Base-by-base conservation (phyloP, 2,329 filamentous ascomycete genomes). In the Fusarium anguioides region DNA sequence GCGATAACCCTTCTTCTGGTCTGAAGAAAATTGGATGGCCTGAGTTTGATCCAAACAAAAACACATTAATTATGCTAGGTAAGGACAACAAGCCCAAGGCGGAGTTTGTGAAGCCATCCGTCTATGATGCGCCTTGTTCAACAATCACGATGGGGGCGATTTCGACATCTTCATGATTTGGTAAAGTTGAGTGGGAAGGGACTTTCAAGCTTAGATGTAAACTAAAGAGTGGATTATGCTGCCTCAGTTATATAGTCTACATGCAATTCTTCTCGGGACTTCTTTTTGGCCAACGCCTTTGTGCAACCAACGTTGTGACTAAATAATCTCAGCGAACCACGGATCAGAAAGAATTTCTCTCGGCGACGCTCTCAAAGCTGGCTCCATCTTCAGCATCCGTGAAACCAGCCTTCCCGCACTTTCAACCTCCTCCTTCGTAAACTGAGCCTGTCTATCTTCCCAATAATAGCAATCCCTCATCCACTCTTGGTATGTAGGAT, bases 1-100 rank as follows among this genome's bases (percentile, higher is more conserved):
- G 75, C 11, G 56, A 74, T 29, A 76, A 82, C 41, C 81, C 81
- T 2, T 29, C 45, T 0, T 42, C 70, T 3, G 81, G 81, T 0
- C 53, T 83, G 37, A 60, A 52, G 12, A 14, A 53, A 5, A 48
- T 74, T 7, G 72, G 72, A 0, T 74, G 72, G 72, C 72, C 72
- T 10, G 29, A 52, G 29, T 74, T 74, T 15, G 35, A 74, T 20
- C 58, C 66, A 0, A 45, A 37, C 1, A 33, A 17, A 0, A 48
- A 70, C 23, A 69, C 72, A 0, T 36, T 73, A 6, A 45, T 73
- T 23, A 37, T 60, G 15, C 8, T 71, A 4, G 69, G 69, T 2
- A 70, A 63, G n/a, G 40, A 11, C 5, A 52, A 56, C 0, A 44
- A 59, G 24, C n/a, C 66, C 2, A 10, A 11, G 2, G 57, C 66